phyloP scores from a whole-genome alignment of 2,329 filamentous ascomycete species.

The Aureobasidium lini region DNA sequence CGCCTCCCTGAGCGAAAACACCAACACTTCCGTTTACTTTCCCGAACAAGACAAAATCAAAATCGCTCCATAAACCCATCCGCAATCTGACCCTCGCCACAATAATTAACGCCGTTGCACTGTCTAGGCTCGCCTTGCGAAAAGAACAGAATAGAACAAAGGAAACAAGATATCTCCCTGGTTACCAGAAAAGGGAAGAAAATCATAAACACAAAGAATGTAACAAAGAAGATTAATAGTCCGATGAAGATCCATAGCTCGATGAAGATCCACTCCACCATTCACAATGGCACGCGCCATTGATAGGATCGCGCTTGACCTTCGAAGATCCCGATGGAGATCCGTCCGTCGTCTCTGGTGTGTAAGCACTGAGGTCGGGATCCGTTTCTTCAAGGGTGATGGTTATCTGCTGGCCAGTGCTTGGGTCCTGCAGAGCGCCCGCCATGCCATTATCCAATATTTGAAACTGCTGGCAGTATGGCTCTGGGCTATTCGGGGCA shows the following conservation, averaged over 20 bases:
- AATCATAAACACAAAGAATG: neutral
- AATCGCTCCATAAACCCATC: neutral
- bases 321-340: neutral
- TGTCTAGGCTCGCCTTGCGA: slow-evolving; percentile 1
- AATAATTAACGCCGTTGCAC: neutral
- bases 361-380: slow-evolving; percentile 25
- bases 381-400: slow-evolving; percentile 35
- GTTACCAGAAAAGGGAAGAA: slow-evolving; percentile 6
- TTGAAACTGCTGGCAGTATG: slow-evolving; percentile 60
- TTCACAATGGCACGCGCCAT: slow-evolving; percentile 30
- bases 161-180: slow-evolving; percentile 1
- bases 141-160: neutral
- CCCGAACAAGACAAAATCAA: neutral
- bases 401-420: slow-evolving; percentile 29
- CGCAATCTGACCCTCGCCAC: neutral
- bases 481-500: slow-evolving; percentile 37
- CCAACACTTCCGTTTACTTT: neutral
- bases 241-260: neutral
- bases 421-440: slow-evolving; percentile 27
- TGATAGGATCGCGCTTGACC: slow-evolving; percentile 16
- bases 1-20: neutral
- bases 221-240: neutral
- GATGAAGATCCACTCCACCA: slow-evolving; percentile 25
- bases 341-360: slow-evolving; percentile 10
- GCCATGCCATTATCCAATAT: slow-evolving; percentile 46